Base-by-base conservation (phyloP, 768 basidiomycete genomes). In the Trametes cinnabarina region DNA sequence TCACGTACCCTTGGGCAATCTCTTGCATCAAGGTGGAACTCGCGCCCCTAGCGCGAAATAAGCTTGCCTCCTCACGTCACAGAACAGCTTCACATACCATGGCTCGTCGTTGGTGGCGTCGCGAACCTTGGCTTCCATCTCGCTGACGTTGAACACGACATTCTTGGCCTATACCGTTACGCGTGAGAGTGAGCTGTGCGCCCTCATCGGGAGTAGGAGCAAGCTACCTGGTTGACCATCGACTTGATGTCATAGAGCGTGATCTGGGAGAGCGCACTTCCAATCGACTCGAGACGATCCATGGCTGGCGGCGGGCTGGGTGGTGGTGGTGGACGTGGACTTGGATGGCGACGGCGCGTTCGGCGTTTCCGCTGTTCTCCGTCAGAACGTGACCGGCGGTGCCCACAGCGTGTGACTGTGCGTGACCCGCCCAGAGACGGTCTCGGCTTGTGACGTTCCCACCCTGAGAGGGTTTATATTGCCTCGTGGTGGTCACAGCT, bases 41-140 rank as follows among this genome's bases (percentile, higher is more conserved):
- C 58, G 96, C 96, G 17, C 97, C 96, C 96, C 95, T 97, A n/a
- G 58, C 26, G 47, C 50, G 37, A 25, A 50, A 46, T 55, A 20
- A 52, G 12, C 44, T 4, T 40, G 22, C 23, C n/a, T 1, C 20
- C 19, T 7, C 17, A 26, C 22, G 25, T 28, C 19, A 4, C 3
- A 19, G 30, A 23, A 25, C 11, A 17, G 3, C 10, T 1, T 19
- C 11, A 57, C 64, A 64, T 69, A 97, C 96, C 97, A 99, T 55
- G 97, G 88, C 62, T 99, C 97, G 66, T 98, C 94, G 59, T 98
- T 98, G 0, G 97, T 99, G 2, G 96, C 97, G 60, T 98, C 96
- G 62, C 85, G 80, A 17, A 98, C 96, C 75, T 97, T 98, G 8
- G 90, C 90, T 73, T 99, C 96, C 85, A 92, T 96, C 76, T 98